Evolutionary conservation across 2,329 filamentous ascomycete genomes (phyloP).

Genomic region (Aureobasidium sp.): DNA sequence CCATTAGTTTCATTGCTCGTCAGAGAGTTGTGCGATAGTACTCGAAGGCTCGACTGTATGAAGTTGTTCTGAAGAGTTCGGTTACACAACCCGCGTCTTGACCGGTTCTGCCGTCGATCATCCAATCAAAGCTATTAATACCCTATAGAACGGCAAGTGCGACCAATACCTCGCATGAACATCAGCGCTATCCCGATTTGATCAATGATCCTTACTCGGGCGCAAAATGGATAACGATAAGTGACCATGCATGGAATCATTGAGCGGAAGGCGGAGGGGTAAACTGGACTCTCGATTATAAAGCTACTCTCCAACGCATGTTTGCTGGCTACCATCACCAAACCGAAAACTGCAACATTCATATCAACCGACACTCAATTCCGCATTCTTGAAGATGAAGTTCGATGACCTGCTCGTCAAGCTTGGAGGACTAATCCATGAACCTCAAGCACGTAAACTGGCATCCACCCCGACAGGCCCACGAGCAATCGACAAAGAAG

Average conservation of each 20-base stretch:
- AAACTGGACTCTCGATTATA: neutral
- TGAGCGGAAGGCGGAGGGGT: neutral
- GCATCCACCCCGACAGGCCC: neutral
- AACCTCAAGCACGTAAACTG: neutral
- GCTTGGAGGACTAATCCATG: neutral
- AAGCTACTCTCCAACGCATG: neutral
- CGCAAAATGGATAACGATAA: neutral
- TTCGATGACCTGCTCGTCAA: neutral
- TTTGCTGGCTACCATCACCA: neutral
- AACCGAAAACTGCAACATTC: neutral
- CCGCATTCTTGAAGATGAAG: neutral
- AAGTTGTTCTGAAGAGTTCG: no score
- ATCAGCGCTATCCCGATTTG: neutral
- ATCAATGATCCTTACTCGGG: neutral
- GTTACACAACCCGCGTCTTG: neutral
- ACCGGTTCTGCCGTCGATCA: neutral
- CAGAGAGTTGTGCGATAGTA: no score
- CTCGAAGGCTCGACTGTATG: no score
- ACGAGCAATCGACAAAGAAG: neutral
- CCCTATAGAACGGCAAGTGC: neutral
- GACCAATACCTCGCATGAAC: neutral
- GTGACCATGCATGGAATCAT: neutral
- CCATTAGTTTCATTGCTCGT: no score
- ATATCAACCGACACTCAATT: neutral
- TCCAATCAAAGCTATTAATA: neutral